Conservation (phyloP, 2,329 filamentous ascomycete species). For the Canariomyces notabilis region DNA sequence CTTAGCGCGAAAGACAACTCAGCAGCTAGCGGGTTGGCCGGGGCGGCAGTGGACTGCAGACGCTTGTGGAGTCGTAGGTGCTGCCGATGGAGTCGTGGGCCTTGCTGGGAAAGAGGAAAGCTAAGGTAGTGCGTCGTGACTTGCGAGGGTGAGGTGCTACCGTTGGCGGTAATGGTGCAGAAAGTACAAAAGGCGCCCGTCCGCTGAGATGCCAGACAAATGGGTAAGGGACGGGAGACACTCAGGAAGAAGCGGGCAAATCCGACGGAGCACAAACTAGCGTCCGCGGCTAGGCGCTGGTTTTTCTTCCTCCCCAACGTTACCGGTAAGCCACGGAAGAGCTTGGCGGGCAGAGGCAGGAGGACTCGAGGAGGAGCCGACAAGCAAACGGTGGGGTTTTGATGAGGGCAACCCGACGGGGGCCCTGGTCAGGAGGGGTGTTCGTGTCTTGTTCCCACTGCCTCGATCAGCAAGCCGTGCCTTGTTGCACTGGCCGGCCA, state of each 20-base stretch:
- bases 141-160: too few relatives aligned
- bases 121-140: too few relatives aligned
- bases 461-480: slow-evolving; percentile 25
- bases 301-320: too few relatives aligned
- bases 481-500: slow-evolving; percentile 18
- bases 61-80: slow-evolving; percentile 13
- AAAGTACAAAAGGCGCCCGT: too few relatives aligned
- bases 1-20: slow-evolving; percentile 14
- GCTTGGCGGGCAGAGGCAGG: not conserved
- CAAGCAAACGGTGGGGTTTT: slow-evolving; percentile 4
- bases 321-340: too few relatives aligned
- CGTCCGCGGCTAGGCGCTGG: not conserved
- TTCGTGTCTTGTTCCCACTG: slow-evolving; percentile 22
- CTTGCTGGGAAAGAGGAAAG: slow-evolving; percentile 5
- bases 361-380: not conserved
- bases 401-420: slow-evolving; percentile 3
- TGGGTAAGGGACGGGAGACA: not conserved
- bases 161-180: too few relatives aligned
- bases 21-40: slow-evolving; percentile 13
- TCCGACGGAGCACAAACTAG: not conserved
- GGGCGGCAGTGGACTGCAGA: slow-evolving; percentile 10
- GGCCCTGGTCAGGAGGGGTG: slow-evolving; percentile 20
- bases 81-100: slow-evolving; percentile 18
- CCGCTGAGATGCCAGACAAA: too few relatives aligned
- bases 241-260: not conserved